Evolutionary conservation across 352 stramenopile genomes (phyloP).

Genomic region (Hyaloperonospora arabidopsidis): DNA sequence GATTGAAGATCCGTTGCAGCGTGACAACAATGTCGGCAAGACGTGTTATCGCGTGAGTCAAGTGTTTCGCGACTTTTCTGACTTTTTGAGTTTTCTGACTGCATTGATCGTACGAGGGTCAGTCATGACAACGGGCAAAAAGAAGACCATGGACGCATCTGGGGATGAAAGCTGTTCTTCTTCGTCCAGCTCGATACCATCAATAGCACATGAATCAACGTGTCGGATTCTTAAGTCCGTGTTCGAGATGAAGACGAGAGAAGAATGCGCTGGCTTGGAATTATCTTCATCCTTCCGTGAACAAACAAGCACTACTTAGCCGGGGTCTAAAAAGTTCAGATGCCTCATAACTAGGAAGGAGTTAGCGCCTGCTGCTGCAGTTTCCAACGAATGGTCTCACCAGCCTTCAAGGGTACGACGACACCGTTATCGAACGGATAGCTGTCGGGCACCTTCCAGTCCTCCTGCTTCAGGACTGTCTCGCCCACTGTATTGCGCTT

Average conservation of each 20-base stretch:
- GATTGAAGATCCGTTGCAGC: slow-evolving; percentile 65
- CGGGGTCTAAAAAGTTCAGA: slow-evolving; percentile 11
- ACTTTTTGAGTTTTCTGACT: slow-evolving; percentile 76
- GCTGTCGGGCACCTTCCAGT: slow-evolving; percentile 86
- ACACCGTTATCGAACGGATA: slow-evolving; percentile 86
- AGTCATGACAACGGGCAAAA: slow-evolving; percentile 54
- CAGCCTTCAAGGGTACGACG: slow-evolving; percentile 90
- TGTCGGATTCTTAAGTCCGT: slow-evolving; percentile 55
- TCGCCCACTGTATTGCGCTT: slow-evolving; percentile 78
- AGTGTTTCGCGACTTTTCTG: slow-evolving; percentile 74
- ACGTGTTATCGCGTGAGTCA: slow-evolving; percentile 81
- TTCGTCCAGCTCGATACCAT: slow-evolving; percentile 4
- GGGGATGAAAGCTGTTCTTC: background rate
- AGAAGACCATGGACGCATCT: slow-evolving; percentile 22
- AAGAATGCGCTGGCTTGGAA: slow-evolving; percentile 39
- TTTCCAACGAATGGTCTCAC: slow-evolving; percentile 90
- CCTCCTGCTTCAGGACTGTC: slow-evolving; percentile 82
- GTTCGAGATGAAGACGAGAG: slow-evolving; percentile 57
- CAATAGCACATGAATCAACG: slow-evolving; percentile 19
- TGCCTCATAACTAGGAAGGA: slow-evolving; percentile 1
- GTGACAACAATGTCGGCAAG: slow-evolving; percentile 75
- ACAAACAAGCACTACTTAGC: slow-evolving; percentile 12
- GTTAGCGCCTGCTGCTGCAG: slow-evolving; percentile 16
- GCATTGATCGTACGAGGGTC: slow-evolving; percentile 74
- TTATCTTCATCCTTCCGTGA: slow-evolving; percentile 21